phyloP scores from a whole-genome alignment of 148 eudicot species.

The Persicaria maculosa region DNA sequence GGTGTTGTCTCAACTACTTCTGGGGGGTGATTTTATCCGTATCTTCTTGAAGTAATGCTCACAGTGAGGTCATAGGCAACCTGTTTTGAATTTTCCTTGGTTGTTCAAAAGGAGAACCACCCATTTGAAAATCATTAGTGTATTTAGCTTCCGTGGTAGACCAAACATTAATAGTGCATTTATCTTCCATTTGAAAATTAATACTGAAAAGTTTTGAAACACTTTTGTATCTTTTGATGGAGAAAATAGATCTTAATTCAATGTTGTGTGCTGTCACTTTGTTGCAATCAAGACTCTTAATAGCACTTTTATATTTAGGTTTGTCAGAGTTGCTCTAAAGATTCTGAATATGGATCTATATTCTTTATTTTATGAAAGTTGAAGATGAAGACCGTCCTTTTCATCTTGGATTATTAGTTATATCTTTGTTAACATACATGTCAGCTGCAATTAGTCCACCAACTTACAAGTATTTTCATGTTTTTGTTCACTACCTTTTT shows the following conservation, averaged over 20 bases:
- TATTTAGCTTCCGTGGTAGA: too few species aligned
- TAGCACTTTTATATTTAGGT: neutral
- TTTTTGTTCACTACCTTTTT: neutral
- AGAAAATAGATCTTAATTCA: neutral
- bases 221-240: neutral
- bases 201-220: neutral
- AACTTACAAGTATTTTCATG: neutral
- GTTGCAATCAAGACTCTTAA: neutral
- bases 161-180: neutral
- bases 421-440: neutral
- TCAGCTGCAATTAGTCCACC: neutral
- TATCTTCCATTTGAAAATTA: neutral
- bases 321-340: neutral
- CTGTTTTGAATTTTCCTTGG: neutral
- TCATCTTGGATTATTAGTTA: neutral
- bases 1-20: neutral
- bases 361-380: neutral
- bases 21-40: too few species aligned
- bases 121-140: neutral
- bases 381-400: neutral
- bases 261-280: neutral
- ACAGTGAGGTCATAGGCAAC: neutral
- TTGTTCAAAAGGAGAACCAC: too few species aligned
- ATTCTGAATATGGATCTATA: neutral
- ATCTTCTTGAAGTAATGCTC: neutral